These are phyloP conservation scores for Linnemannia elongata DNA, from an alignment of 192 early-diverging fungal species.

Conservation along the genomic window DNA sequence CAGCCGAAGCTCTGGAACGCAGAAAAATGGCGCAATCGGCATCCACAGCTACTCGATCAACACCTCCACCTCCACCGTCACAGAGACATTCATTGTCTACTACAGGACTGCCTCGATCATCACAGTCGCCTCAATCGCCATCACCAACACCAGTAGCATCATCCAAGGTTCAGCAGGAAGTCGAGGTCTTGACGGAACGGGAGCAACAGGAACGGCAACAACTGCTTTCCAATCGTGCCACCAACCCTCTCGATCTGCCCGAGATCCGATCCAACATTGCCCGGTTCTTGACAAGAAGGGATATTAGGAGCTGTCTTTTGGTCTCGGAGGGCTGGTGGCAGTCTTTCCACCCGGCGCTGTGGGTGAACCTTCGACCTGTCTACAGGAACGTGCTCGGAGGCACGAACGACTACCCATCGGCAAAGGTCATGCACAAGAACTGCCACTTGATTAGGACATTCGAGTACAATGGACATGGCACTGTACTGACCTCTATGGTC, in stretches of 20 bases:
- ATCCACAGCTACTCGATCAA: not conserved
- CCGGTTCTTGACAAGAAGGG: slow-evolving; percentile 14
- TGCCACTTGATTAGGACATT: slow-evolving; percentile 34
- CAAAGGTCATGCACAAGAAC: slow-evolving; percentile 22
- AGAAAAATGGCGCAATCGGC: not conserved
- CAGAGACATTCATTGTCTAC: not conserved
- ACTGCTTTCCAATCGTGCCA: slow-evolving; percentile 3
- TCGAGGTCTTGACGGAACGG: not conserved
- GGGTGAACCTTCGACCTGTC: slow-evolving; percentile 29
- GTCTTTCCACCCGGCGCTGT: slow-evolving; percentile 26
- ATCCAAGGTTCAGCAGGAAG: not conserved
- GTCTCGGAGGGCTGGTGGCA: slow-evolving; percentile 35
- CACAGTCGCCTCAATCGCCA: not conserved
- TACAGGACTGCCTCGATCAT: not conserved
- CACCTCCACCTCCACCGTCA: not conserved
- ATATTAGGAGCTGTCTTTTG: slow-evolving; percentile 21
- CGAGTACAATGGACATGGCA: slow-evolving; percentile 43
- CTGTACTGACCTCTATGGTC: slow-evolving; percentile 31
- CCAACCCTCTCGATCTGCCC: slow-evolving; percentile 30
- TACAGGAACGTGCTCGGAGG: slow-evolving; percentile 37
- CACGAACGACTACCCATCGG: slow-evolving; percentile 27
- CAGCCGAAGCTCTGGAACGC: not conserved
- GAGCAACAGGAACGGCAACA: not conserved
- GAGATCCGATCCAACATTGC: slow-evolving; percentile 40
- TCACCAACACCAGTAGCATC: not conserved